Evolutionary conservation across 352 stramenopile species (phyloP).

Genomic region (Pythium aquatile): DNA sequence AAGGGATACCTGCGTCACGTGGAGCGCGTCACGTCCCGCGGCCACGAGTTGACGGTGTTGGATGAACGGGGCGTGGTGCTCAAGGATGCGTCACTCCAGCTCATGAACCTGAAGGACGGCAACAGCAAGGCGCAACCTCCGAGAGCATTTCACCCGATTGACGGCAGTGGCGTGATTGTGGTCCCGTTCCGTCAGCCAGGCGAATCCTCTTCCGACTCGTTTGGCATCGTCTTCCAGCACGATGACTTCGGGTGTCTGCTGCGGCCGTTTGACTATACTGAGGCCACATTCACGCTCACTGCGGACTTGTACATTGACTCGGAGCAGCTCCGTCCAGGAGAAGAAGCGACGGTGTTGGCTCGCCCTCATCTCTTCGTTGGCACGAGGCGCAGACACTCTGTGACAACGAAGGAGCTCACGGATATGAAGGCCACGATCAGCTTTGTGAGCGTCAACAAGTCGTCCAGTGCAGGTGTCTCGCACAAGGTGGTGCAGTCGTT

Average conservation of each 20-base stretch:
- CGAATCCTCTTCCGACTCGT: constrained; percentile 31
- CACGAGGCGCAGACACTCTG: neutral
- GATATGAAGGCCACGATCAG: constrained; percentile 24
- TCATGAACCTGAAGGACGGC: constrained; percentile 45
- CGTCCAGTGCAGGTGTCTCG: constrained; percentile 2
- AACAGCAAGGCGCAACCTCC: constrained; percentile 34
- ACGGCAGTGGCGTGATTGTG: constrained; percentile 32
- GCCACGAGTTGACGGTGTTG: constrained; percentile 51
- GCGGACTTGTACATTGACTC: constrained; percentile 49
- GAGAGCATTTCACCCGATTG: constrained; percentile 29
- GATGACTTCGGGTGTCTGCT: constrained; percentile 42
- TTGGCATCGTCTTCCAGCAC: constrained; percentile 42
- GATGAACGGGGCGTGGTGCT: constrained; percentile 45
- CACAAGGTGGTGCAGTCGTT: neutral
- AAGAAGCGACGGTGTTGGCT: constrained; percentile 32
- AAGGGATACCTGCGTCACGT: constrained; percentile 57
- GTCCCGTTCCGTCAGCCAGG: constrained; percentile 46
- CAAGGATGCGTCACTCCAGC: constrained; percentile 29
- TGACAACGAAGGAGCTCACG: constrained; percentile 12
- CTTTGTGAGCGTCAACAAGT: constrained; percentile 13
- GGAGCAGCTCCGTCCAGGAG: constrained; percentile 51
- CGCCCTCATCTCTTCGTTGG: constrained; percentile 26
- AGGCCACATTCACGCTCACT: constrained; percentile 32
- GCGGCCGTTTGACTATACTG: constrained; percentile 40
- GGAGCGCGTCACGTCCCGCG: constrained; percentile 39